Evolutionary conservation across 2,329 filamentous ascomycete species (phyloP), one percentile per base, ranked within the genome.

Genomic region (Mycosphaerella sp.): DNA sequence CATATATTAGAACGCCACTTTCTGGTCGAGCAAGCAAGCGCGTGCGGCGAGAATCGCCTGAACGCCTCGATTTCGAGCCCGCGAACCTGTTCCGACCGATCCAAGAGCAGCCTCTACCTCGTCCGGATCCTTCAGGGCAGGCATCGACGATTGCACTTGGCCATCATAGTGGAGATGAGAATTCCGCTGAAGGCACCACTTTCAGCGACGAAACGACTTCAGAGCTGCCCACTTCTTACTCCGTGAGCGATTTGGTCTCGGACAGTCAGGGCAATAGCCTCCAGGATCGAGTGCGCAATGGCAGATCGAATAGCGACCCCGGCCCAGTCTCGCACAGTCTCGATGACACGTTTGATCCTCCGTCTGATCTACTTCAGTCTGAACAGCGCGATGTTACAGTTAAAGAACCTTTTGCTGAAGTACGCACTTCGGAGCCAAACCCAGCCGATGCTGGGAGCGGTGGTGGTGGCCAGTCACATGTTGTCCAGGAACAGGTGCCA

Each of bases 141-240:
- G 26, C 6, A 39, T 11, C 14, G 5, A 29, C 36, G 17, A 12
- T 14, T 32, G 39, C 6, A 12, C 32, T 4, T 3, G 11, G n/a
- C 14, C 14, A 17, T 14, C 42, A 26, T 44, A 34, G n/a, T 39
- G 21, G 8, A 8, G 48, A 44, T 40, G 44, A 10, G 21, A 17
- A 32, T 9, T 38, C n/a, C 38, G 46, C 36, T 23, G 34, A 48
- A 31, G 51, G 42, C 12, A 58, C 55, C 5, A 41, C 40, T 6
- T 38, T 14, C 17, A 53, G 47, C 8, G 51, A 58, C 36, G 61
- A 64, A 3, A 57, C 52, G 2, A 66, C 62, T 8, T 69, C 67
- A 3, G 65, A 71, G 53, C 49, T 71, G 10, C 69, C 69, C 1
- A 68, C 64, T 7, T 65, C 67, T 2, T 71, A 70, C 43, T 67